phyloP scores from a whole-genome alignment of 306 rosid genomes.

The Vicia faba region DNA sequence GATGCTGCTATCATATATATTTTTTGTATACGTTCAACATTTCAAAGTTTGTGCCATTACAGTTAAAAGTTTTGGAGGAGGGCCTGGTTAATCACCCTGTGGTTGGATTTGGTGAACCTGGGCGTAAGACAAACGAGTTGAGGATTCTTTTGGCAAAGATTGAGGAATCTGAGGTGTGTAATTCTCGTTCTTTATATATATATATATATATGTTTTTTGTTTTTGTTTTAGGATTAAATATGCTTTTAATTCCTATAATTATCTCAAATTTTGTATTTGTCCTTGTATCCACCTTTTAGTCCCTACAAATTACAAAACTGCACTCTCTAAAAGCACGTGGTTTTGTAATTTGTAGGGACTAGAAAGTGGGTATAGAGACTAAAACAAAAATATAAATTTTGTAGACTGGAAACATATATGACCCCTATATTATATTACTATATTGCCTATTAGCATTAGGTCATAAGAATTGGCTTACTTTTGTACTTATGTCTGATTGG shows the following conservation, averaged over 20 bases:
- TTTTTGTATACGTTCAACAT: conserved; percentile 33
- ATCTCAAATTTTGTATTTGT: not conserved
- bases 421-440: not conserved
- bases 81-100: conserved; percentile 90
- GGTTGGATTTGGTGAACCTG: conserved; percentile 94
- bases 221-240: not conserved
- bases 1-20: conserved; percentile 33
- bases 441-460: conserved; percentile 18
- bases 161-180: conserved; percentile 91
- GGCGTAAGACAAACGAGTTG: conserved; percentile 81
- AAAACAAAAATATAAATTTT: conserved; percentile 1
- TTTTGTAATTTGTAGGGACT: not conserved
- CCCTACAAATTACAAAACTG: not conserved
- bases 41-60: conserved; percentile 42
- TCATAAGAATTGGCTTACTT: conserved; percentile 31
- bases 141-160: conserved; percentile 92
- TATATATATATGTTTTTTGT: not conserved
- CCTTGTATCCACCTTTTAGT: not conserved
- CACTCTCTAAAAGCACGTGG: not conserved
- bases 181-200: conserved; percentile 22
- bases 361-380: not conserved
- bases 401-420: not conserved
- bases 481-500: conserved; percentile 20
- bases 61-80: conserved; percentile 94
- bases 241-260: not conserved